phyloP scores from a whole-genome alignment of 2,329 filamentous ascomycete genomes.

The Endoconidiophora polonica region DNA sequence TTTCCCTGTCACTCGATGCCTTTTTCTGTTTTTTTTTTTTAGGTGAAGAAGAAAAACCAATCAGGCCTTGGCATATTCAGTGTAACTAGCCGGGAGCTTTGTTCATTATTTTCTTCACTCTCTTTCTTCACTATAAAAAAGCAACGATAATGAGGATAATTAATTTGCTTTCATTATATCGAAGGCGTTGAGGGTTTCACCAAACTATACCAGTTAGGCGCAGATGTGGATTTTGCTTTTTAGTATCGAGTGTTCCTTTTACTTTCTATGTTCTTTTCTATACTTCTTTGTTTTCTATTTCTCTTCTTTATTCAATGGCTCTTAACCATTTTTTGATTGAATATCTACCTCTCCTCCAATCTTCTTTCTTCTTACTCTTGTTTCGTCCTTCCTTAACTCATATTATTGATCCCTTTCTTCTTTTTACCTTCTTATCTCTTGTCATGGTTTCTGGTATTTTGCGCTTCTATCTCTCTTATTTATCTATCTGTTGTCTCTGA shows the following conservation, averaged over 20 bases:
- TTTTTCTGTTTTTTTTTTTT: constrained; percentile 7
- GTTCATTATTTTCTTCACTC: constrained; percentile 4
- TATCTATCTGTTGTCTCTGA: background rate
- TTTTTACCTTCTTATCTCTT: background rate
- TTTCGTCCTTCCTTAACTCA: constrained; percentile 1
- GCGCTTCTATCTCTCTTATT: background rate
- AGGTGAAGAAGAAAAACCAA: background rate
- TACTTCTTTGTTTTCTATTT: constrained; percentile 14
- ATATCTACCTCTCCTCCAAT: constrained; percentile 11
- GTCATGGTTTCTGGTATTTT: background rate
- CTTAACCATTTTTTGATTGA: constrained; percentile 13
- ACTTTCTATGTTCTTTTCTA: constrained; percentile 14
- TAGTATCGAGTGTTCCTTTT: constrained; percentile 15
- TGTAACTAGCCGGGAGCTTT: background rate
- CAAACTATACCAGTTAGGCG: constrained; percentile 21
- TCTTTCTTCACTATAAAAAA: constrained; percentile 8
- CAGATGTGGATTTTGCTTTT: constrained; percentile 16
- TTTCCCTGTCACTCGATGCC: background rate
- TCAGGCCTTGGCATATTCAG: background rate
- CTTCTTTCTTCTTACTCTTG: constrained; percentile 14
- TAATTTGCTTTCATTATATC: constrained; percentile 13
- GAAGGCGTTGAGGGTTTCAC: constrained; percentile 21
- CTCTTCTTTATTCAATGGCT: constrained; percentile 6
- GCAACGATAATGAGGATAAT: constrained; percentile 12
- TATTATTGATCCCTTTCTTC: background rate